Evolutionary conservation across 2,329 filamentous ascomycete species (phyloP).

Genomic region (Cylindrodendrum hubeiense): DNA sequence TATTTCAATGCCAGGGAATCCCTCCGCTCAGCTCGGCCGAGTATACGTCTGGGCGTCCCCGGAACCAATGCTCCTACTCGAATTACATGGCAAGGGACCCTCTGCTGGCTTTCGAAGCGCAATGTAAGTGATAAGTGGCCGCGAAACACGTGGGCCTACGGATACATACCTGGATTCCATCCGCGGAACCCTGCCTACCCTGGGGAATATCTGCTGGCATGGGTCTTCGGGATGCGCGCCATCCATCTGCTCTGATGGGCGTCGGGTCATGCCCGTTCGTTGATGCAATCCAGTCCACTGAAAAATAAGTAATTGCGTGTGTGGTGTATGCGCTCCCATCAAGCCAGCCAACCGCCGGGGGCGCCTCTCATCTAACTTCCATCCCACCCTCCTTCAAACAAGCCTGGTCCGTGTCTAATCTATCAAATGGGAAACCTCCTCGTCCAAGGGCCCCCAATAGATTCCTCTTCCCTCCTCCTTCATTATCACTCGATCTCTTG

Average conservation of each 20-base stretch:
- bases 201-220: conserved; percentile 1
- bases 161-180: background rate
- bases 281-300: conserved; percentile 19
- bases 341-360: background rate
- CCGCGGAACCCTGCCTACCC: background rate
- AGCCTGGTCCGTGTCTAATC: conserved; percentile 23
- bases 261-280: conserved; percentile 9
- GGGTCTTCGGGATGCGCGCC: background rate
- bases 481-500: conserved; percentile 23
- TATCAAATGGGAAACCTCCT: conserved; percentile 22
- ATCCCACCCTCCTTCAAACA: background rate
- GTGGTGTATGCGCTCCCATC: conserved; percentile 1
- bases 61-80: background rate
- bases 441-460: conserved; percentile 10
- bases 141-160: conserved; percentile 17
- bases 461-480: conserved; percentile 42
- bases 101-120: conserved; percentile 2
- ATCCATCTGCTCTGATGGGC: conserved; percentile 6
- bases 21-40: conserved; percentile 14
- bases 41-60: background rate
- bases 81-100: background rate
- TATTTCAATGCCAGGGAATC: conserved; percentile 3
- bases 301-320: background rate
- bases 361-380: background rate
- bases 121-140: conserved; percentile 11